Evolutionary conservation across 2,329 filamentous ascomycete genomes (phyloP).

Genomic region (Plectosphaerella plurivora): DNA sequence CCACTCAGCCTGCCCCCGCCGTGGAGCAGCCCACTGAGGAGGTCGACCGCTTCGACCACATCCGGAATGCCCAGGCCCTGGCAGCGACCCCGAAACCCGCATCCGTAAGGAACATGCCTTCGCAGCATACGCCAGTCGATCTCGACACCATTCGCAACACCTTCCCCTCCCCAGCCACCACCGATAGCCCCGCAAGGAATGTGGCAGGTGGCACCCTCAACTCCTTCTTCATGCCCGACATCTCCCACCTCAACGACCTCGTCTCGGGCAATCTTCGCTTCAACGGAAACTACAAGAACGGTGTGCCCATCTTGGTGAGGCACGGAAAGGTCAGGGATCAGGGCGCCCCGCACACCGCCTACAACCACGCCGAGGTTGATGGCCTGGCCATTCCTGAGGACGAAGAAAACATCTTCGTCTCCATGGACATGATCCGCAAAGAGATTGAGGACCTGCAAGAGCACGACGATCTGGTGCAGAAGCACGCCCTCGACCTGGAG

Average conservation of each 20-base stretch:
- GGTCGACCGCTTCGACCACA: conserved; percentile 5
- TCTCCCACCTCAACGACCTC: conserved; percentile 53
- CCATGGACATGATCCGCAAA: conserved; percentile 57
- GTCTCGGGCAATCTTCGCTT: conserved; percentile 51
- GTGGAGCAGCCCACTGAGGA: neutral
- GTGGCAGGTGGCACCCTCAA: conserved; percentile 34
- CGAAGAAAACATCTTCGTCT: conserved; percentile 55
- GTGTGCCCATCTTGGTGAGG: conserved; percentile 52
- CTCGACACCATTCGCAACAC: conserved; percentile 11
- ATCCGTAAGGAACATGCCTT: neutral
- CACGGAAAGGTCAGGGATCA: conserved; percentile 46
- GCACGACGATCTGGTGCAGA: conserved; percentile 51
- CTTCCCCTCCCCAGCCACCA: conserved; percentile 25
- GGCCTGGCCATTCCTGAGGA: conserved; percentile 45
- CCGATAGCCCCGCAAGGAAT: conserved; percentile 27
- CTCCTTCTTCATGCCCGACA: conserved; percentile 51
- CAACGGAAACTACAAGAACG: conserved; percentile 44
- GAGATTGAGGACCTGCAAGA: conserved; percentile 52
- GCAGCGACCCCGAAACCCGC: conserved; percentile 7
- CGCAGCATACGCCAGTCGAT: conserved; percentile 10
- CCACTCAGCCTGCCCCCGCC: neutral
- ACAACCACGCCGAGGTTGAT: conserved; percentile 44
- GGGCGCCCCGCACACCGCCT: conserved; percentile 24
- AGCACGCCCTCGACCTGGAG: conserved; percentile 49
- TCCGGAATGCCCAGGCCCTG: conserved; percentile 10